Evolutionary conservation across 2,329 filamentous ascomycete genomes (phyloP).

Genomic region (Cryphonectria japonica): DNA sequence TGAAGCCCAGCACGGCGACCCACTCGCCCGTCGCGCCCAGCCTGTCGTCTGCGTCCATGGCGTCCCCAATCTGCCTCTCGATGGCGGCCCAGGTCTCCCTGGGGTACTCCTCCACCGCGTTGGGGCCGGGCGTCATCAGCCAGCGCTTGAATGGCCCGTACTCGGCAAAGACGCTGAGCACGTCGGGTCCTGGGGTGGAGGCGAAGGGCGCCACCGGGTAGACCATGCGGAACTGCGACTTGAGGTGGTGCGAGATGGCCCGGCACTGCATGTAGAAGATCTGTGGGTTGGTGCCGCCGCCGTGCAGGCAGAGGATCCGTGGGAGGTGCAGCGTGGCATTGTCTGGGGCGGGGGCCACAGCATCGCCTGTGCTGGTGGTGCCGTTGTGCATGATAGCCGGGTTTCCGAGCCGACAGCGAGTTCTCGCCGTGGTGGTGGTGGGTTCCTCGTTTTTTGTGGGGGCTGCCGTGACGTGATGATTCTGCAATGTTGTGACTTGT

Average conservation of each 20-base stretch:
- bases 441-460: background rate
- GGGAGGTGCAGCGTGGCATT: slow-evolving; percentile 46
- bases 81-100: slow-evolving; percentile 36
- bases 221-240: slow-evolving; percentile 67
- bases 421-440: background rate
- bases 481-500: too few species aligned
- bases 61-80: slow-evolving; percentile 45
- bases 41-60: slow-evolving; percentile 57
- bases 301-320: slow-evolving; percentile 80
- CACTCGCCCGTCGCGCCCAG: slow-evolving; percentile 58
- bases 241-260: slow-evolving; percentile 50
- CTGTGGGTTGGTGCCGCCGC: slow-evolving; percentile 72
- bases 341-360: slow-evolving; percentile 52
- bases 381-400: slow-evolving; percentile 12
- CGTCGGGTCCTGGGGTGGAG: slow-evolving; percentile 63
- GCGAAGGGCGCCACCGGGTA: slow-evolving; percentile 73
- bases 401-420: background rate
- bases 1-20: slow-evolving; percentile 67
- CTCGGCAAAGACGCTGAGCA: slow-evolving; percentile 66
- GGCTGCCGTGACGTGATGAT: background rate
- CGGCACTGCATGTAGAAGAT: slow-evolving; percentile 74
- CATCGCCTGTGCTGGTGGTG: background rate
- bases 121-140: slow-evolving; percentile 30
- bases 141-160: slow-evolving; percentile 65
- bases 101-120: slow-evolving; percentile 26